Evolutionary conservation across 1,284 basidiomycete species (phyloP), one percentile per base, ranked within the genome.

Genomic region (Cutaneotrichosporon sp.): DNA sequence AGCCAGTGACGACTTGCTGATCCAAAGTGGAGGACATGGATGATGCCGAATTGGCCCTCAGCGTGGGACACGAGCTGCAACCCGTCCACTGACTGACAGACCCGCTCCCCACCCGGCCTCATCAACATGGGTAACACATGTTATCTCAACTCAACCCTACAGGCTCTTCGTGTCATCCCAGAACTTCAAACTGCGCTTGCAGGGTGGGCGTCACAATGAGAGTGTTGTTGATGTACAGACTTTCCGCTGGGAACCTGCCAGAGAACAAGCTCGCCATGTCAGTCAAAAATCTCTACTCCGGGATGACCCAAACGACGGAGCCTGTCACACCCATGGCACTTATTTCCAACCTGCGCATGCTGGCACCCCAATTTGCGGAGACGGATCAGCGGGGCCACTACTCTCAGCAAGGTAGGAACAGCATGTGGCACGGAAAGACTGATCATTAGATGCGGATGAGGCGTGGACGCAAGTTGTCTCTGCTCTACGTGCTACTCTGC

Each of bases 101-200:
- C 69, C 84, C 87, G 81, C 80, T 67, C 52, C 75, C 69, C 54
- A 5, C 51, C 62, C 18, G 69, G 66, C 8, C 58, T 70, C 7
- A 55, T 67, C 52, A 70, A 66, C 48, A 57, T 73, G 20, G 65
- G 73, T 48, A 72, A 75, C 53, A 67, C 71, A 34, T 74, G 67
- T 67, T 97, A 97, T 75, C 89, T 97, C 84, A 97, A 97, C 69
- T 85, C 94, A 7, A 92, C 90, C 0, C 78, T 98, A 2, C 94
- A 98, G 77, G 87, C 90, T 14, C 80, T 98, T 59, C 85, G 90
- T 17, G 84, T 87, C 3, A 87, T 98, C 51, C 91, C 92, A 0
- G 90, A 97, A 66, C 80, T 98, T 1, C 85, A 87, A 63, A 71
- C 78, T 94, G 34, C 36, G 21, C 45, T 46, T 15, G 45, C 37